Conservation (phyloP, 148 eudicot species). For the Persicaria maculosa region DNA sequence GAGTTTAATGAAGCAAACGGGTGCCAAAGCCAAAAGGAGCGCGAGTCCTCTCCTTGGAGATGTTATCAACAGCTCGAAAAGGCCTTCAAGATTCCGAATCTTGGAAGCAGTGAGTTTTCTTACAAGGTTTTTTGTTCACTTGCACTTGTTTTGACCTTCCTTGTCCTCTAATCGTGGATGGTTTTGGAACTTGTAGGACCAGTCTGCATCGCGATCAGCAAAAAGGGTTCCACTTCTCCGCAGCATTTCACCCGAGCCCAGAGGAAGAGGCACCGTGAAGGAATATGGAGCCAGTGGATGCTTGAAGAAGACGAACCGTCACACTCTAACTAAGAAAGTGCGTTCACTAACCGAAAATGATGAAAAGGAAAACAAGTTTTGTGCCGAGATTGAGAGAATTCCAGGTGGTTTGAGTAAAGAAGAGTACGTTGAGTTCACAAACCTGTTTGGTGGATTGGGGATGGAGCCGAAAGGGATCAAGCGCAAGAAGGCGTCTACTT, state of each 20-base stretch:
- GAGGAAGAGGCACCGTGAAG: not conserved
- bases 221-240: not conserved
- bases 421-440: not conserved
- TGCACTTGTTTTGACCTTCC: not conserved
- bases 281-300: not conserved
- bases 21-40: not conserved
- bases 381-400: not conserved
- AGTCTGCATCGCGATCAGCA: not conserved
- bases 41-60: constrained; percentile 1
- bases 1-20: not conserved
- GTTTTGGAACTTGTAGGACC: not conserved
- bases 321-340: not conserved
- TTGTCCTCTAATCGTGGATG: not conserved
- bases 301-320: not conserved
- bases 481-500: not conserved
- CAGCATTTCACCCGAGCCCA: not conserved
- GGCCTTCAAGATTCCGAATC: not conserved
- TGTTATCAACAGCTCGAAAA: not conserved
- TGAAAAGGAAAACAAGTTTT: not conserved
- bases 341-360: not conserved
- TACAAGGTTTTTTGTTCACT: not conserved
- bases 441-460: not conserved
- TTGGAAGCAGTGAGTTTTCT: not conserved
- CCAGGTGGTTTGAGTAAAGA: not conserved
- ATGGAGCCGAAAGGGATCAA: not conserved